Evolutionary conservation across 805 yeast genomes (phyloP).

Genomic region (Starmerella bombi): DNA sequence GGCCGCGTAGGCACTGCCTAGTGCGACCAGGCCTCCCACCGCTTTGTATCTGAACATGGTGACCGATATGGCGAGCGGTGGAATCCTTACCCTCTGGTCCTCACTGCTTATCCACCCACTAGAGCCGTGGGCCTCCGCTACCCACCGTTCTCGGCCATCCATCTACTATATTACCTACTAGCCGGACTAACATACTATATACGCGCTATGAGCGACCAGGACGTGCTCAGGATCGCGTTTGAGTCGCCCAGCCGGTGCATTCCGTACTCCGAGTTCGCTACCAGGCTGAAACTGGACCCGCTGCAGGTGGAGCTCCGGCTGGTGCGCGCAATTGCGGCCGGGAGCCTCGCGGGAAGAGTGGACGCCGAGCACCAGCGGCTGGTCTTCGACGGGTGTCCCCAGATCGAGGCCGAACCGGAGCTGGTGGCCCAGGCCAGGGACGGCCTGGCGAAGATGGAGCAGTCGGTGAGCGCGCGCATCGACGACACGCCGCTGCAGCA

Average conservation of each 20-base stretch:
- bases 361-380: slow-evolving; percentile 19
- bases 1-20: background rate
- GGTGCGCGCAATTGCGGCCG: slow-evolving; percentile 20
- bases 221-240: background rate
- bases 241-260: slow-evolving; percentile 7
- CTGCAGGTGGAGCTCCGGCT: slow-evolving; percentile 19
- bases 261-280: slow-evolving; percentile 10
- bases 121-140: too few species aligned
- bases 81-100: too few species aligned
- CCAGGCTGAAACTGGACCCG: slow-evolving; percentile 9
- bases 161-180: too few species aligned
- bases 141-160: too few species aligned
- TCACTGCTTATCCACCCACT: too few species aligned
- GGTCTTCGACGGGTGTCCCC: slow-evolving; percentile 15
- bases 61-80: too few species aligned
- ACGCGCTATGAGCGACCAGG: background rate
- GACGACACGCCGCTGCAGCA: background rate
- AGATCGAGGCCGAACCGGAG: slow-evolving; percentile 17
- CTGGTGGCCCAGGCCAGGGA: slow-evolving; percentile 12
- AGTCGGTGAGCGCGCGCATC: slow-evolving; percentile 3
- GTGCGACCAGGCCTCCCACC: background rate
- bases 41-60: background rate
- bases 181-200: too few species aligned
- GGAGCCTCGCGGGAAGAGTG: slow-evolving; percentile 19
- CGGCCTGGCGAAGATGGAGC: slow-evolving; percentile 10